These are phyloP conservation scores for Xylaria hypoxylon DNA, from an alignment of 2,329 filamentous ascomycete species.

Conservation along the genomic window DNA sequence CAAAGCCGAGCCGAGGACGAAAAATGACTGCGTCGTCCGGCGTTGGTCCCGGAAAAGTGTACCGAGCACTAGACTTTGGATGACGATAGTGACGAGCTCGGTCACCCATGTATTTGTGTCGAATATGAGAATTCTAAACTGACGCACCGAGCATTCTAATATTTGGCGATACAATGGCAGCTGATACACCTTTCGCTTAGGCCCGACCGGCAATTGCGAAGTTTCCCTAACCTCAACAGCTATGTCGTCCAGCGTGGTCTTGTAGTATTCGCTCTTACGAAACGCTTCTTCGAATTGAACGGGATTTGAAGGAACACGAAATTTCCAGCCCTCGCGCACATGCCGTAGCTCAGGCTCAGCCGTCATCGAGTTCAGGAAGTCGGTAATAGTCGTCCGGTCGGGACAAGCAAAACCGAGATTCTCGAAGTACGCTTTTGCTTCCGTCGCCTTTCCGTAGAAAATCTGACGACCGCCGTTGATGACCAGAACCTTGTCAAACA, in stretches of 20 bases:
- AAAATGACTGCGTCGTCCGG: conserved; percentile 32
- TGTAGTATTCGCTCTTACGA: conserved; percentile 43
- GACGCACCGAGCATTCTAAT: conserved; percentile 57
- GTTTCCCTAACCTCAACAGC: too few species aligned
- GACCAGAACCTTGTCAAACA: conserved; percentile 73
- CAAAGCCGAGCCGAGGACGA: conserved; percentile 48
- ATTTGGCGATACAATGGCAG: conserved; percentile 48
- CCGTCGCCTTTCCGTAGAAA: conserved; percentile 66
- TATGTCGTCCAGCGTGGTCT: neutral
- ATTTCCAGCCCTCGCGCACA: conserved; percentile 50
- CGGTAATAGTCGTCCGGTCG: conserved; percentile 65
- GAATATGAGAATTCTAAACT: conserved; percentile 51
- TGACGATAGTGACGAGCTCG: conserved; percentile 36
- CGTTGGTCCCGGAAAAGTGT: conserved; percentile 41
- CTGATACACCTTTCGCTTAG: conserved; percentile 23
- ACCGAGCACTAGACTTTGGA: conserved; percentile 38
- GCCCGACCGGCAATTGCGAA: conserved; percentile 4
- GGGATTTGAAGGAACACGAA: conserved; percentile 64
- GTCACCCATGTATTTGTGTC: conserved; percentile 37
- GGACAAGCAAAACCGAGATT: conserved; percentile 70
- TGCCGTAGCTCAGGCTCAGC: conserved; percentile 58
- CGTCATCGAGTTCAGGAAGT: conserved; percentile 70
- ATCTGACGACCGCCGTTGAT: conserved; percentile 74
- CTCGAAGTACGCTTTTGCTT: conserved; percentile 68
- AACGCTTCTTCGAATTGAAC: conserved; percentile 63